phyloP scores from a whole-genome alignment of 371 early-diverging fungal genomes.

The Apophysomyces ossiformis region DNA sequence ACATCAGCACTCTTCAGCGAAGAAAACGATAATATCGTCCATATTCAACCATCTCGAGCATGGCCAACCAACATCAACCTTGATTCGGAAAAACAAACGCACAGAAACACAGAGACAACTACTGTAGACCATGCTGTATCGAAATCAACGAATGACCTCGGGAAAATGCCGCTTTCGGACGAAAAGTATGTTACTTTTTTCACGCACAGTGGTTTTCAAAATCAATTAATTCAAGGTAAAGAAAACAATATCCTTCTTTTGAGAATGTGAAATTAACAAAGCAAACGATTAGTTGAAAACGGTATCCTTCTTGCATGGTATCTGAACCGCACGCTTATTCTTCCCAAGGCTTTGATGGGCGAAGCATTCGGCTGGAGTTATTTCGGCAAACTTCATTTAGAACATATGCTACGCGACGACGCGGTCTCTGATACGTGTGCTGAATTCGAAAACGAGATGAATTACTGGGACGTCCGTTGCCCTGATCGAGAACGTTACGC shows the following conservation, averaged over 20 bases:
- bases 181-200: conserved; percentile 61
- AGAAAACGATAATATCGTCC: conserved; percentile 14
- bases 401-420: conserved; percentile 45
- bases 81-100: background rate
- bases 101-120: background rate
- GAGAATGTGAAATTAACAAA: background rate
- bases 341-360: conserved; percentile 56
- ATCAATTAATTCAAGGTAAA: conserved; percentile 59
- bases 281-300: conserved; percentile 52
- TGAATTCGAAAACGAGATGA: conserved; percentile 15
- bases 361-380: conserved; percentile 55
- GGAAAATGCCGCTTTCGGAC: conserved; percentile 20
- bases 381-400: conserved; percentile 38
- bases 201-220: conserved; percentile 65
- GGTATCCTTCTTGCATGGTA: conserved; percentile 61
- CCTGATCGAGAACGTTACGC: conserved; percentile 39
- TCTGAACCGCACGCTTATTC: conserved; percentile 51
- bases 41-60: conserved; percentile 18
- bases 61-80: conserved; percentile 14
- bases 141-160: background rate
- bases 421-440: conserved; percentile 21
- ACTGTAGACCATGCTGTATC: background rate
- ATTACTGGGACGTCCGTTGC: conserved; percentile 24
- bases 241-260: background rate
- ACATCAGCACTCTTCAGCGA: conserved; percentile 5